phyloP scores from a whole-genome alignment of 2,329 filamentous ascomycete genomes.

The Trichoderma sp. region DNA sequence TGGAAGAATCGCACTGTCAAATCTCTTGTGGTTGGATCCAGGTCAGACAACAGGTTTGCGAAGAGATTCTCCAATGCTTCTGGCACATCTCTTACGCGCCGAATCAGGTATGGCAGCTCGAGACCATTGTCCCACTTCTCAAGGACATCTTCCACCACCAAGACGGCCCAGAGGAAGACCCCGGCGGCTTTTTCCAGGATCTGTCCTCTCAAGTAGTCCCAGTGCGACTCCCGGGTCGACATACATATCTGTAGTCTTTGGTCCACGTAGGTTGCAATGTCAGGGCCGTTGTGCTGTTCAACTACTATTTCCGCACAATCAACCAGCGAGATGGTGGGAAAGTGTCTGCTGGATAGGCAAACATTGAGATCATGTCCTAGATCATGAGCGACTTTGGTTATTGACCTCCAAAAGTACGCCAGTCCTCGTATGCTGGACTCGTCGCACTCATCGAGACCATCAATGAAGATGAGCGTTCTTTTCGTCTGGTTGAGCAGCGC shows the following conservation, averaged over 20 bases:
- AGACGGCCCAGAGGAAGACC: not conserved
- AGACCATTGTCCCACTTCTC: not conserved
- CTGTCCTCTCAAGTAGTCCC: not conserved
- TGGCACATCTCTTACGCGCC: not conserved
- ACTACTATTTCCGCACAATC: not conserved
- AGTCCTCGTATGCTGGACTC: not conserved
- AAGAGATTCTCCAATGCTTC: not conserved
- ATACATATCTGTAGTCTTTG: not conserved
- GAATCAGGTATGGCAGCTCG: not conserved
- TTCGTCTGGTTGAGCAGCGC: not conserved
- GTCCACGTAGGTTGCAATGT: slow-evolving; percentile 4
- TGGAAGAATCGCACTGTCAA: not conserved
- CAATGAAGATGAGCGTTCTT: not conserved
- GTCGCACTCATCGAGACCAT: slow-evolving; percentile 15
- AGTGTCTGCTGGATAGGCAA: slow-evolving; percentile 5
- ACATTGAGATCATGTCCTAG: not conserved
- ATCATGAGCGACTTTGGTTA: not conserved
- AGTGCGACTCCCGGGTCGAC: not conserved
- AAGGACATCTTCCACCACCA: not conserved
- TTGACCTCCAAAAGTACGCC: not conserved
- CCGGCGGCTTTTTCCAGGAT: not conserved
- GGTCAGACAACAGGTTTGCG: not conserved
- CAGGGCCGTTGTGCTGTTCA: not conserved
- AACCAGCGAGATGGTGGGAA: not conserved
- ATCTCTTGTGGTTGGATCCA: not conserved